A percentile compares a stretch with the other conserved stretches of the same genome.
These are phyloP conservation scores for Corylus avellana DNA, from an alignment of 306 rosid species.

Conservation along the genomic window DNA sequence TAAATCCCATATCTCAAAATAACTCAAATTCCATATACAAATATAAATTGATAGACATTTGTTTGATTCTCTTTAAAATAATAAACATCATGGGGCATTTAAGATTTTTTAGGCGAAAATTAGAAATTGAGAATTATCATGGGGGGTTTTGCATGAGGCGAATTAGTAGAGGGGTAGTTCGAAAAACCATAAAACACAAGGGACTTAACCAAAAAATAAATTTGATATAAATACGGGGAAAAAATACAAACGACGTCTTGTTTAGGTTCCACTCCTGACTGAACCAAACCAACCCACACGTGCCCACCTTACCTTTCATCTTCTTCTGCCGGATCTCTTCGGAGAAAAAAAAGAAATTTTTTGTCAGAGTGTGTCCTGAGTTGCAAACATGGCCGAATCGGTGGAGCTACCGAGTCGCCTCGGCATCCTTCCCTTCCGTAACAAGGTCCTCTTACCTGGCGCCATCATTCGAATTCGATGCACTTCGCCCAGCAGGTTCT, in stretches of 20 bases:
- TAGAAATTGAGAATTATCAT: background rate
- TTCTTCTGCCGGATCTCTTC: background rate
- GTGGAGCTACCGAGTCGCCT: constrained; percentile 90
- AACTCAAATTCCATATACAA: no score
- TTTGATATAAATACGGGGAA: background rate
- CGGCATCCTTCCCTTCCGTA: constrained; percentile 95
- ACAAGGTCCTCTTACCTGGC: constrained; percentile 95
- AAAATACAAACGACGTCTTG: background rate
- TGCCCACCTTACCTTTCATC: background rate
- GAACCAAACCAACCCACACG: background rate
- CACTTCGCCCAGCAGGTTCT: constrained; percentile 91
- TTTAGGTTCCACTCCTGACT: background rate
- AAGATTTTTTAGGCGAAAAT: no score
- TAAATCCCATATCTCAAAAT: no score
- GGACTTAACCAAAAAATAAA: background rate
- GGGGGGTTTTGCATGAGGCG: background rate
- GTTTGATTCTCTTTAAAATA: no score
- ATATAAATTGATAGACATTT: no score
- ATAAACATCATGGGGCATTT: no score
- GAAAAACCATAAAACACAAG: background rate
- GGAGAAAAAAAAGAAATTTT: background rate
- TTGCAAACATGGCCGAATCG: constrained; percentile 70
- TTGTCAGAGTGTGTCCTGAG: constrained; percentile 20
- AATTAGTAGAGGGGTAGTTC: background rate
- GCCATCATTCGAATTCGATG: constrained; percentile 97